Evolutionary conservation across 371 early-diverging fungal genomes (phyloP).

Genomic region (Mortierella sp.): DNA sequence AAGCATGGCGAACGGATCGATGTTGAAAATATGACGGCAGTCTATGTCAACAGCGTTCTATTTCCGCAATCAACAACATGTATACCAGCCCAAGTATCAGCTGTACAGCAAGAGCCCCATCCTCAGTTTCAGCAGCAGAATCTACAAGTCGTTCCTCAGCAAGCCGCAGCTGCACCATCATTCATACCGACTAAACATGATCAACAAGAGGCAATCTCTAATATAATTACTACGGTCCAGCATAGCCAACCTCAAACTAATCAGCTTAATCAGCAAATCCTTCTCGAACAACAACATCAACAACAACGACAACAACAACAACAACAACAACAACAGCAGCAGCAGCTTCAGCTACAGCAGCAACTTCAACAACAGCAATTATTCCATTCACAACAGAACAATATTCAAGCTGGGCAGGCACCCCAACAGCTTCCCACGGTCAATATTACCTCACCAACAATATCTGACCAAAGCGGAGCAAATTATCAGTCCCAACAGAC

Average conservation of each 20-base stretch:
- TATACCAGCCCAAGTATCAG: neutral
- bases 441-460: constrained; percentile 1
- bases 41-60: constrained; percentile 23
- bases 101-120: neutral
- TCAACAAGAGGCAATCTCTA: neutral
- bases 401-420: neutral
- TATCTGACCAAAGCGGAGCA: constrained; percentile 3
- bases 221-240: neutral
- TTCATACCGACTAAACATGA: neutral
- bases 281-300: neutral
- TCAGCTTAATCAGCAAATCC: neutral
- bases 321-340: neutral
- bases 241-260: constrained; percentile 1
- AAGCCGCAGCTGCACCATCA: neutral
- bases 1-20: constrained; percentile 4
- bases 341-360: neutral
- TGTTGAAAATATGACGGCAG: constrained; percentile 37
- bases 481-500: constrained; percentile 4
- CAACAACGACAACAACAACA: neutral
- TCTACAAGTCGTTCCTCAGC: neutral
- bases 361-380: neutral
- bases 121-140: neutral
- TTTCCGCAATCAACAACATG: constrained; percentile 9
- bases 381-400: neutral
- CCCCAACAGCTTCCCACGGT: neutral